Evolutionary conservation across 2,329 filamentous ascomycete species (phyloP).

Genomic region (Colletotrichum gigasporum): DNA sequence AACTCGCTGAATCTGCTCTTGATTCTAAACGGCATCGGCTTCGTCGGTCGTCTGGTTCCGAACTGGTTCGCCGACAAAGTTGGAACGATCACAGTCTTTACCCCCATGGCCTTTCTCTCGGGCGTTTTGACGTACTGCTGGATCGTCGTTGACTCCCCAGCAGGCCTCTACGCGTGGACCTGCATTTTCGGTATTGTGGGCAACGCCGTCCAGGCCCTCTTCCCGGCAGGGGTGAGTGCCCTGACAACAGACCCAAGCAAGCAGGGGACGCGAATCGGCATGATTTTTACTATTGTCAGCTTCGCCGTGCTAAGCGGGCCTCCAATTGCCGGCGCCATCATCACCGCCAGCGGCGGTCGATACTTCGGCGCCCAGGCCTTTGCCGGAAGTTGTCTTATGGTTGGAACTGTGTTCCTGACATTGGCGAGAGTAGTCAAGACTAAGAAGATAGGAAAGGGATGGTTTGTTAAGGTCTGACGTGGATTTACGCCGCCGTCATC

Average conservation of each 20-base stretch:
- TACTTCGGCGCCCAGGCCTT: conserved; percentile 61
- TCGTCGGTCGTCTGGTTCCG: conserved; percentile 66
- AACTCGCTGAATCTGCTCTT: conserved; percentile 70
- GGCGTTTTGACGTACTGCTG: conserved; percentile 62
- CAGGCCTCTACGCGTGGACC: conserved; percentile 69
- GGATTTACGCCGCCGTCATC: too few species aligned
- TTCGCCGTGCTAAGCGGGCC: conserved; percentile 63
- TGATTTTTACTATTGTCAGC: conserved; percentile 65
- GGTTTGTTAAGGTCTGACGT: conserved; percentile 49
- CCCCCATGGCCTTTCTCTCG: conserved; percentile 54
- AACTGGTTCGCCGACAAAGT: conserved; percentile 65
- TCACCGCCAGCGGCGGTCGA: conserved; percentile 49
- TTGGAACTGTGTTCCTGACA: conserved; percentile 50
- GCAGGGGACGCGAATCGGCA: conserved; percentile 65
- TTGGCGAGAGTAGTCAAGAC: conserved; percentile 50
- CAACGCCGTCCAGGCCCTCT: conserved; percentile 72
- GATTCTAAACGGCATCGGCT: conserved; percentile 70
- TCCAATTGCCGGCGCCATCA: conserved; percentile 60
- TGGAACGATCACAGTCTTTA: conserved; percentile 70
- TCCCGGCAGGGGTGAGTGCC: conserved; percentile 69
- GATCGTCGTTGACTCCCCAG: conserved; percentile 61
- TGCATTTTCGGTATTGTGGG: conserved; percentile 71
- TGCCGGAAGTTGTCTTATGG: conserved; percentile 52
- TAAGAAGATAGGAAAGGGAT: conserved; percentile 46
- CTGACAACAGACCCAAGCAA: conserved; percentile 61